These are phyloP conservation scores for Cryptococcus sp. DNA, from an alignment of 1,284 basidiomycete species.

Conservation along the genomic window DNA sequence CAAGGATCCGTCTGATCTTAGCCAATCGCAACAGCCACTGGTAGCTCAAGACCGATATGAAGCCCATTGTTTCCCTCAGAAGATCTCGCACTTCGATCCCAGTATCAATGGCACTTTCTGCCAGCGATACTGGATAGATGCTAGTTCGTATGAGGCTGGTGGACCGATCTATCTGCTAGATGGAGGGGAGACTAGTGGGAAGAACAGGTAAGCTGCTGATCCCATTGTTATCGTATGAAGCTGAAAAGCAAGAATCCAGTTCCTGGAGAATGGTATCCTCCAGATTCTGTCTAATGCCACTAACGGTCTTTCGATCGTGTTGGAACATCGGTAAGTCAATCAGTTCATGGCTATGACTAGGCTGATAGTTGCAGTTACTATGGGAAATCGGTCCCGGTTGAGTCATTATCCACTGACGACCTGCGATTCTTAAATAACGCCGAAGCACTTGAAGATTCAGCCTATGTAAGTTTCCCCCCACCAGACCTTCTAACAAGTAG, in stretches of 20 bases:
- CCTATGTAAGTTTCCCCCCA: constrained; percentile 43
- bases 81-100: constrained; percentile 64
- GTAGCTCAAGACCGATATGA: constrained; percentile 15
- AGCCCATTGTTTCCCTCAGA: constrained; percentile 68
- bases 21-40: not conserved
- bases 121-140: constrained; percentile 76
- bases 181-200: constrained; percentile 67
- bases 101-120: constrained; percentile 49
- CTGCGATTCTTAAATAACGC: constrained; percentile 81
- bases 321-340: constrained; percentile 72
- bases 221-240: not conserved
- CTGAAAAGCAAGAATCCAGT: constrained; percentile 33
- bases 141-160: constrained; percentile 69
- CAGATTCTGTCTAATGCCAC: constrained; percentile 79
- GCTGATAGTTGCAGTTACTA: constrained; percentile 24
- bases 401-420: constrained; percentile 66
- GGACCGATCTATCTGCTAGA: constrained; percentile 77
- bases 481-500: too few relatives aligned
- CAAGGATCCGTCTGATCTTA: not conserved
- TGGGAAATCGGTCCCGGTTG: constrained; percentile 70
- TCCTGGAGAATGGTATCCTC: constrained; percentile 62
- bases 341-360: too few relatives aligned
- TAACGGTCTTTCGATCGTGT: constrained; percentile 73
- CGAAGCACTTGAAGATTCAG: constrained; percentile 87
- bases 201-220: constrained; percentile 25